These are phyloP conservation scores for Flaveria brownii DNA, from an alignment of 129 eudicot genomes.

Conservation along the genomic window DNA sequence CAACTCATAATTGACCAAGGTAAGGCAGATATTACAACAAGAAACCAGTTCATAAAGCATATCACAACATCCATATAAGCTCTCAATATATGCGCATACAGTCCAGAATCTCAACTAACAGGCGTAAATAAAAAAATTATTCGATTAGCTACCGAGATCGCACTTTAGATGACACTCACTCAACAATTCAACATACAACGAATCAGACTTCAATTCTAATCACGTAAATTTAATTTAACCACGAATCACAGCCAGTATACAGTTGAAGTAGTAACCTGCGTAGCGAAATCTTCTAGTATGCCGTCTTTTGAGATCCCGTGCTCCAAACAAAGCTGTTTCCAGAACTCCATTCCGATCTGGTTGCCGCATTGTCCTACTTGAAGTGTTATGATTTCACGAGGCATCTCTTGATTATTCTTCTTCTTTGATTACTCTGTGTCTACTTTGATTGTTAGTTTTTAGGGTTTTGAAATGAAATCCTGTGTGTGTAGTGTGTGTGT, in stretches of 20 bases:
- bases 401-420: slow-evolving; percentile 50
- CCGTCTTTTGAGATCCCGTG: slow-evolving; percentile 98
- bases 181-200: not conserved
- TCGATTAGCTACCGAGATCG: slow-evolving; percentile 3
- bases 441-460: slow-evolving; percentile 2
- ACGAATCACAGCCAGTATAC: not conserved
- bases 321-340: slow-evolving; percentile 98
- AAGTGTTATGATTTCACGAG: slow-evolving; percentile 86
- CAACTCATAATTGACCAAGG: not conserved
- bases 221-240: not conserved
- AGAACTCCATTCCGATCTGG: slow-evolving; percentile 99
- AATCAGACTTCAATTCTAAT: not conserved
- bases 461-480: slow-evolving; percentile 27
- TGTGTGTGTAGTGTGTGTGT: slow-evolving; percentile 18
- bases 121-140: not conserved
- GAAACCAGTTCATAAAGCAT: not conserved
- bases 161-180: not conserved
- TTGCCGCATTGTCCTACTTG: slow-evolving; percentile 99
- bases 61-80: not conserved
- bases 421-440: not conserved
- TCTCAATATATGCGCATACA: too few species aligned
- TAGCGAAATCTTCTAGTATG: slow-evolving; percentile 97
- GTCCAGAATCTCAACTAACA: not conserved
- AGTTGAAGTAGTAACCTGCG: slow-evolving; percentile 59
- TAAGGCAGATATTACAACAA: not conserved